Evolutionary conservation across 495 filamentous ascomycete genomes (phyloP), one percentile per base, ranked within the genome.

Genomic region (Penicillium coprophilum): DNA sequence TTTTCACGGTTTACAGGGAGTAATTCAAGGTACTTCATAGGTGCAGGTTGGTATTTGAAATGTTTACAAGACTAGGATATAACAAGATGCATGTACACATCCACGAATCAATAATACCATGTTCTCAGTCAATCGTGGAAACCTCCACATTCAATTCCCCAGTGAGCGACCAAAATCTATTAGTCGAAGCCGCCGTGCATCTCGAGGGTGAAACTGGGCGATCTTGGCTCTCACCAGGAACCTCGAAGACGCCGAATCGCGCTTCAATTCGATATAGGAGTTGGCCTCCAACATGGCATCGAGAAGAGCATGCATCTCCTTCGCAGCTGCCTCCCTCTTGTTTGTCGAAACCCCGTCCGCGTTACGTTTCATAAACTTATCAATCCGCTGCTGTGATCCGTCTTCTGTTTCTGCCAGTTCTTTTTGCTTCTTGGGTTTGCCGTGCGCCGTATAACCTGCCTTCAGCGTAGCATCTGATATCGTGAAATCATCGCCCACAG

Each of bases 211-310:
- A 57, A 94, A 94, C 60, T 90, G 85, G 20, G 92, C 92, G 31
- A 93, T 86, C 64, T 89, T 93, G 21, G 87, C 87, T 58, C 89
- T 78, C 20, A 96, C 88, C 10, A 96, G 76, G 66, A 96, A 96
- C 56, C 90, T 80, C 1, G 86, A 87, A 24, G 86, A 84, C 11
- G 91, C 90, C n/a, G 87, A 88, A 58, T 96, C 92, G 55, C 80
- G 78, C n/a, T 78, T 63, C 10, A 96, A 69, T 39, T 78, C 73
- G 34, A 92, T 78, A 74, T 95, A 96, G 1, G 79, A 78, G 24
- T 76, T 79, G 1, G 82, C 80, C 50, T 89, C 89, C 46, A 87
- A 67, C 34, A 90, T 69, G 53, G 73, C 74, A 64, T 89, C 82
- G 1, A 85, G 82, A 31, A 94, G 77, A 21, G 80, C 75, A 43